A percentile compares a stretch with the other conserved stretches of the same genome.
Evolutionary conservation across 169 alveolate species (phyloP).

Genomic region (Plasmodium cynomolgi): DNA sequence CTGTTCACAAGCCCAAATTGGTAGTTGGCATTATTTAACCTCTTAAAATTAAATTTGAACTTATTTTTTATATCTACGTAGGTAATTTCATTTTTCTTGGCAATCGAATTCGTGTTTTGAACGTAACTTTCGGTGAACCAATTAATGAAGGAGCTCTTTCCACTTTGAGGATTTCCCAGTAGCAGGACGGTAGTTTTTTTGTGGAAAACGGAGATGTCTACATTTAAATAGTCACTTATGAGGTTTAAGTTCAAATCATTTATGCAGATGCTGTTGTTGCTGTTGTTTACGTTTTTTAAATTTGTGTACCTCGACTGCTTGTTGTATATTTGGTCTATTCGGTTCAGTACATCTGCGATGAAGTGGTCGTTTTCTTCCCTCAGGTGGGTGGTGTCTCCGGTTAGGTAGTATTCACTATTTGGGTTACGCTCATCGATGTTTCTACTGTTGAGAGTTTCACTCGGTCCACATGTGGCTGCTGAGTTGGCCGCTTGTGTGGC

Average conservation of each 20-base stretch:
- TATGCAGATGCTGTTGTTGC: slow-evolving; percentile 40
- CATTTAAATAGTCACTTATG: slow-evolving; percentile 67
- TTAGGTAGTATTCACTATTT: neutral
- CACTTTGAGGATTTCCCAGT: slow-evolving; percentile 47
- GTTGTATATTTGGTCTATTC: slow-evolving; percentile 59
- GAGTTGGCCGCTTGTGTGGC: neutral
- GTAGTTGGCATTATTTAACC: slow-evolving; percentile 21
- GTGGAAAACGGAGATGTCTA: slow-evolving; percentile 57
- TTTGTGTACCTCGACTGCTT: slow-evolving; percentile 37
- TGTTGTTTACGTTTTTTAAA: slow-evolving; percentile 45
- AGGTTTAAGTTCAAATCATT: slow-evolving; percentile 47
- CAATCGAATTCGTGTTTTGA: slow-evolving; percentile 26
- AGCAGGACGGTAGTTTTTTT: slow-evolving; percentile 44
- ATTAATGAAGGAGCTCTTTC: slow-evolving; percentile 62
- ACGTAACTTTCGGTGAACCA: slow-evolving; percentile 57
- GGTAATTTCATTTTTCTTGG: slow-evolving; percentile 39
- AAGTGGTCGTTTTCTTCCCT: slow-evolving; percentile 26
- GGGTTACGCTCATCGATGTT: neutral
- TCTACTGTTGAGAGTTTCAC: neutral
- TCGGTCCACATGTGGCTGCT: neutral
- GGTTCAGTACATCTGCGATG: slow-evolving; percentile 13
- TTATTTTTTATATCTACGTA: slow-evolving; percentile 50
- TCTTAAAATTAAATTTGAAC: slow-evolving; percentile 36
- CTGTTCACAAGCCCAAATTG: slow-evolving; percentile 20
- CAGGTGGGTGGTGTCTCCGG: neutral